phyloP scores from a whole-genome alignment of 805 yeast genomes.

The Debaryomyces tyrocola region DNA sequence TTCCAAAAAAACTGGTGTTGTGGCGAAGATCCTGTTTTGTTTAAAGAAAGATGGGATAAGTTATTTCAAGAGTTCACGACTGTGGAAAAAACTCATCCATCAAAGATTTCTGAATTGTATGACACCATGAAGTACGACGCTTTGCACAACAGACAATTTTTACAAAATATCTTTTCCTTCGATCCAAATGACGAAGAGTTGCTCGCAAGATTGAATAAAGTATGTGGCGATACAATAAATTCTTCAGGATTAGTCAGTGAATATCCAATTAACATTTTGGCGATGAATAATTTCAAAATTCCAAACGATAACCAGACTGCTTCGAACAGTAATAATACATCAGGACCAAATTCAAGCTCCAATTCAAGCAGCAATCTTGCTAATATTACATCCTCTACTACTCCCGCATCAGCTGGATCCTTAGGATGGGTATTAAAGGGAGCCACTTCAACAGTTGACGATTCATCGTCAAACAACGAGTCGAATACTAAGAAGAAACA shows the following conservation, averaged over 20 bases:
- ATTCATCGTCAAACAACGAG: constrained; percentile 12
- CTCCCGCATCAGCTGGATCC: constrained; percentile 56
- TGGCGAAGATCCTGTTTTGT: constrained; percentile 87
- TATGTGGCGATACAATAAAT: constrained; percentile 42
- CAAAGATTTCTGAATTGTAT: constrained; percentile 92
- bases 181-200: constrained; percentile 42
- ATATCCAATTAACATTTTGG: constrained; percentile 72
- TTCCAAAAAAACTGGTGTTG: constrained; percentile 93
- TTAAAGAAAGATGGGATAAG: constrained; percentile 97
- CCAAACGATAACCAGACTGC: constrained; percentile 36
- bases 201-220: constrained; percentile 35
- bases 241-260: constrained; percentile 62
- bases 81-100: constrained; percentile 96
- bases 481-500: constrained; percentile 13
- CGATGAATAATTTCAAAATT: constrained; percentile 73
- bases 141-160: constrained; percentile 85
- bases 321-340: constrained; percentile 15
- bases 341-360: constrained; percentile 19
- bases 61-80: constrained; percentile 86
- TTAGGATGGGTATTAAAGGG: constrained; percentile 70
- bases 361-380: constrained; percentile 22
- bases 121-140: constrained; percentile 99
- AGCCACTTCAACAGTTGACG: constrained; percentile 22
- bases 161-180: constrained; percentile 79
- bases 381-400: constrained; percentile 16